Evolutionary conservation across 106 monocot genomes (phyloP).

Genomic region (Dioscorea dumetorum): DNA sequence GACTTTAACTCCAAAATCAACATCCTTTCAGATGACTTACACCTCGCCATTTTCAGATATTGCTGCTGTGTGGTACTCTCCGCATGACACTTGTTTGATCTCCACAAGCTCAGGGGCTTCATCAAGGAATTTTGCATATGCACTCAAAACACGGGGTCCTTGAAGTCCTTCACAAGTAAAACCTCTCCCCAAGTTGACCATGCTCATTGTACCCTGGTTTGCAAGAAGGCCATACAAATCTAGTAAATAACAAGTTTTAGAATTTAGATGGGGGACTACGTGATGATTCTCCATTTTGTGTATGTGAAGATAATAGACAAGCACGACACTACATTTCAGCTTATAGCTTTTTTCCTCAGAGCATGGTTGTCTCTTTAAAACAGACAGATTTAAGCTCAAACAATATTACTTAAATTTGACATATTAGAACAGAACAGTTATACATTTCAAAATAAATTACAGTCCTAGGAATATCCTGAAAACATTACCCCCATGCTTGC

Average conservation of each 20-base stretch:
- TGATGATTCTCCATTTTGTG: not conserved
- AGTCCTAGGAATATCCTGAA: not conserved
- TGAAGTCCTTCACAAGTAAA: slow-evolving; percentile 96
- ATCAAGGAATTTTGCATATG: slow-evolving; percentile 86
- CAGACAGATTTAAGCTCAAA: too few relatives aligned
- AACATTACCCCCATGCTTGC: slow-evolving; percentile 95
- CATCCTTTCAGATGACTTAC: slow-evolving; percentile 72
- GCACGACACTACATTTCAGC: too few relatives aligned
- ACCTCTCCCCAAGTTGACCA: slow-evolving; percentile 98
- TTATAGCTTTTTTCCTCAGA: too few relatives aligned
- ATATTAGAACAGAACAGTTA: too few relatives aligned
- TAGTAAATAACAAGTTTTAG: slow-evolving; percentile 17
- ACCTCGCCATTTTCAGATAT: slow-evolving; percentile 95
- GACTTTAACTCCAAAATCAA: slow-evolving; percentile 15
- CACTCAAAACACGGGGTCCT: slow-evolving; percentile 67
- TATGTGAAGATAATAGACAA: too few relatives aligned
- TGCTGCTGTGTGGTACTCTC: slow-evolving; percentile 94
- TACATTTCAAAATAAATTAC: too few relatives aligned
- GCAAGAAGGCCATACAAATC: slow-evolving; percentile 34
- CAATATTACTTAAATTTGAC: too few relatives aligned
- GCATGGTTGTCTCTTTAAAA: too few relatives aligned
- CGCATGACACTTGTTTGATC: slow-evolving; percentile 78
- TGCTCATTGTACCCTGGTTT: slow-evolving; percentile 98
- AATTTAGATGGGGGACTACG: not conserved
- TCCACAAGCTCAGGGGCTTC: slow-evolving; percentile 95